Evolutionary conservation across 1,284 basidiomycete species (phyloP), one percentile per base, ranked within the genome.

Genomic region (Cutaneotrichosporon cutaneum): DNA sequence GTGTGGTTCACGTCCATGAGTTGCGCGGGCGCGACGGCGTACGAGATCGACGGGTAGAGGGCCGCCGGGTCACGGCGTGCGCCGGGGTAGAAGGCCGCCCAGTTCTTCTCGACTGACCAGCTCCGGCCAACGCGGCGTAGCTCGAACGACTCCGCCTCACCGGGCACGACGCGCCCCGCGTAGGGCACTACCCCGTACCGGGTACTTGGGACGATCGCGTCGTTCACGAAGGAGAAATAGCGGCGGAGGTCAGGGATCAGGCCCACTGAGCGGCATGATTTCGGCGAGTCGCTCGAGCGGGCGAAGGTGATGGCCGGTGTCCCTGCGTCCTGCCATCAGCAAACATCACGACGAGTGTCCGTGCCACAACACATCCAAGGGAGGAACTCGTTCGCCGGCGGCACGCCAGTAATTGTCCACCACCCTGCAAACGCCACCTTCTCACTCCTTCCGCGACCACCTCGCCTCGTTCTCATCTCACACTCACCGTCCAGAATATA

Each of bases 11-110:
- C 44, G 44, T 7, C 44, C 44, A 45, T 21, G 8, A 24, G 4
- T 8, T 22, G 44, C 10, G 11, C 44, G 9, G 44, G 44, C 8
- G 44, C 18, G 44, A 45, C 24, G n/a, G 44, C 8, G 45, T 26
- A 48, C 24, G 22, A 4, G 5, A 26, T 26, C 14, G 22, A 13
- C 21, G 45, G 45, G 26, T 48, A 48, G 5, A 48, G 3, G 9
- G 13, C 18, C 22, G 2, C 22, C 24, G 11, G 21, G 45, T 48
- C 45, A 11, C 24, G 44, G 8, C 10, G 13, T 22, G 24, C 11
- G 13, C 45, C 45, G 45, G 45, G 24, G 45, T 48, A 48, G 45
- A 48, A 48, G 10, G 44, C 44, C 44, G 44, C 44, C 44, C 45
- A 48, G 22, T 48, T 48, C 45, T 26, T 26, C 45, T 48, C 45